phyloP scores from a whole-genome alignment of 345 rosid species.

The Pugionium dolabratum region DNA sequence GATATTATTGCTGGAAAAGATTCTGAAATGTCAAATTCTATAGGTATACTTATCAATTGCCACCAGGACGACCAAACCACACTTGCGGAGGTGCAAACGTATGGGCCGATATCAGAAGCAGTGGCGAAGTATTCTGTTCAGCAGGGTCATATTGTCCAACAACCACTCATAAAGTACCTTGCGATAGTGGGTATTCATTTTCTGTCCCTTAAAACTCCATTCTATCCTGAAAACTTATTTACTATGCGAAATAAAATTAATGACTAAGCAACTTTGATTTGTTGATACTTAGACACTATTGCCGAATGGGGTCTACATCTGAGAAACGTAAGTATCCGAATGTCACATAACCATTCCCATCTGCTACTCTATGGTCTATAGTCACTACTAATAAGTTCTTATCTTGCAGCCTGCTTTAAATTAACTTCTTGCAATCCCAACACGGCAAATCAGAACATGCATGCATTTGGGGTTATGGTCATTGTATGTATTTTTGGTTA shows the following conservation, averaged over 20 bases:
- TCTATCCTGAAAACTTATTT: neutral
- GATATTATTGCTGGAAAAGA: neutral
- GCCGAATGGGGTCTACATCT: conserved; percentile 78
- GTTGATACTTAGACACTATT: conserved; percentile 64
- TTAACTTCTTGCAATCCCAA: conserved; percentile 70
- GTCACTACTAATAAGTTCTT: conserved; percentile 21
- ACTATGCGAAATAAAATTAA: too few species aligned
- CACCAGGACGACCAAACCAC: conserved; percentile 69
- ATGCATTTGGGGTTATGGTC: conserved; percentile 77
- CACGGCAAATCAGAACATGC: conserved; percentile 72
- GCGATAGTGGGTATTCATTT: conserved; percentile 60
- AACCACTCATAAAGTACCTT: conserved; percentile 40
- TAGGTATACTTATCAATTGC: conserved; percentile 84
- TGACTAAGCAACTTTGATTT: neutral
- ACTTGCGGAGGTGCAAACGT: conserved; percentile 94
- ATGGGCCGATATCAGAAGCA: conserved; percentile 76
- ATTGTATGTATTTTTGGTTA: conserved; percentile 55
- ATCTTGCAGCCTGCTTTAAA: conserved; percentile 78
- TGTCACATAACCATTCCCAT: conserved; percentile 1
- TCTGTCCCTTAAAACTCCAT: conserved; percentile 27
- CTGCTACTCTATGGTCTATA: conserved; percentile 1
- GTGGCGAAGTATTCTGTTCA: conserved; percentile 79
- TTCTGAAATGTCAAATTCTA: conserved; percentile 39
- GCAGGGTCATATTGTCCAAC: conserved; percentile 65
- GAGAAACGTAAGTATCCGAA: conserved; percentile 56